A percentile compares a stretch with the other conserved stretches of the same genome.
These are phyloP conservation scores for Aspergillus proliferans DNA, from an alignment of 2,329 filamentous ascomycete species.

Conservation along the genomic window DNA sequence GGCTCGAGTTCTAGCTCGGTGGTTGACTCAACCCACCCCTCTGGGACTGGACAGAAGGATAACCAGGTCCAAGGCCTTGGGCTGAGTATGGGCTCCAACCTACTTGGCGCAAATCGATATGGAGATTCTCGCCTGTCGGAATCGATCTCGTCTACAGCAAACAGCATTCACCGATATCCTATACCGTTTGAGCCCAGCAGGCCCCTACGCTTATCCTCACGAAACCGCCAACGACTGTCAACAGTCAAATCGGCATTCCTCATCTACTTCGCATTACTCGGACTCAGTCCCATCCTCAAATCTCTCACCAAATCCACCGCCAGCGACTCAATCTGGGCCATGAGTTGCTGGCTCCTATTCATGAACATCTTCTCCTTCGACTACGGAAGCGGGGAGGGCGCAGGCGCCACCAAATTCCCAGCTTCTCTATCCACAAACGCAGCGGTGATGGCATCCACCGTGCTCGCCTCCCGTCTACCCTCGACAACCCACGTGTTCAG, in stretches of 20 bases:
- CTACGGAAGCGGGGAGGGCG: slow-evolving; percentile 62
- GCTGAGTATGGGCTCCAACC: slow-evolving; percentile 33
- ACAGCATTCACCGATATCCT: slow-evolving; percentile 16
- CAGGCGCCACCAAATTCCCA: slow-evolving; percentile 45
- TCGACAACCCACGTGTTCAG: slow-evolving; percentile 93
- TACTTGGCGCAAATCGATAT: slow-evolving; percentile 25
- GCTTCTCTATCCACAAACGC: slow-evolving; percentile 83
- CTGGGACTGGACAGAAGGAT: slow-evolving; percentile 21
- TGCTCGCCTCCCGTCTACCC: slow-evolving; percentile 81
- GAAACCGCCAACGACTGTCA: slow-evolving; percentile 60
- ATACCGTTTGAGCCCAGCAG: slow-evolving; percentile 17
- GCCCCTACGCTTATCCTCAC: slow-evolving; percentile 41
- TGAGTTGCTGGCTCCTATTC: slow-evolving; percentile 84
- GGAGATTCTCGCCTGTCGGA: slow-evolving; percentile 32
- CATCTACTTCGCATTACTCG: slow-evolving; percentile 87
- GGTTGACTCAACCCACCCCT: slow-evolving; percentile 24
- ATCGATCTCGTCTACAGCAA: slow-evolving; percentile 33
- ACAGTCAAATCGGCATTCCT: slow-evolving; percentile 88
- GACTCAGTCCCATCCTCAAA: slow-evolving; percentile 90
- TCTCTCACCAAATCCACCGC: slow-evolving; percentile 91
- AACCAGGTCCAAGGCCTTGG: slow-evolving; percentile 38
- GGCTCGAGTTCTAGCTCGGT: slow-evolving; percentile 37
- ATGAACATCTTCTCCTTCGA: slow-evolving; percentile 99
- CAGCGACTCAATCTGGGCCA: slow-evolving; percentile 92
- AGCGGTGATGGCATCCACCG: slow-evolving; percentile 90